Percentiles rank a stretch among this genome's conserved stretches.
Evolutionary conservation across 495 filamentous ascomycete species (phyloP).

Genomic region (Aspergillus hancockii): DNA sequence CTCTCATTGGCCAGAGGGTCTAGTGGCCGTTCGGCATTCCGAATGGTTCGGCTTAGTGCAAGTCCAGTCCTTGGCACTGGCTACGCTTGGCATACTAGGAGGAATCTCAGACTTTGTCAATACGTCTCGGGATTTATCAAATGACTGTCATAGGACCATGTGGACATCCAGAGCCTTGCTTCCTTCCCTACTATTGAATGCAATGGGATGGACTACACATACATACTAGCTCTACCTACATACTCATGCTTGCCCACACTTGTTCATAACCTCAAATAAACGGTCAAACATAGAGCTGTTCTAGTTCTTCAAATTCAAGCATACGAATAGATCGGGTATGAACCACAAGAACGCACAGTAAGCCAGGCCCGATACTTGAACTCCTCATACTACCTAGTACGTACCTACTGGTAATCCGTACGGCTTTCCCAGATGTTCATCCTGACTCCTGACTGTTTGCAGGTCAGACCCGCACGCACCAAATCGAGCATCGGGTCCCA

Average conservation of each 20-base stretch:
- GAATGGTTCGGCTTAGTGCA: conserved; percentile 3
- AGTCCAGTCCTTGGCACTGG: conserved; percentile 15
- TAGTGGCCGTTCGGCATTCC: conserved; percentile 25
- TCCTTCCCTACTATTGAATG: neutral
- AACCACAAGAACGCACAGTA: too few relatives aligned
- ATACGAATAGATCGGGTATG: too few relatives aligned
- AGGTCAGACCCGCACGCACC: neutral
- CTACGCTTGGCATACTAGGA: neutral
- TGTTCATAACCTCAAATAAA: too few relatives aligned
- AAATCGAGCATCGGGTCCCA: neutral
- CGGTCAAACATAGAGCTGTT: too few relatives aligned
- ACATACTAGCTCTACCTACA: too few relatives aligned
- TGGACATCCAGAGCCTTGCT: neutral
- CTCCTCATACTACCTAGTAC: neutral
- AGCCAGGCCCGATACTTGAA: neutral
- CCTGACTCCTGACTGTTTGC: neutral
- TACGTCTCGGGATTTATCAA: neutral
- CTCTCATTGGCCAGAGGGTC: conserved; percentile 26
- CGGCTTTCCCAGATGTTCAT: neutral
- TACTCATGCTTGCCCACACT: too few relatives aligned
- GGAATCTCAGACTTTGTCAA: neutral
- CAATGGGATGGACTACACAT: too few relatives aligned
- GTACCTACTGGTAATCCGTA: too few relatives aligned
- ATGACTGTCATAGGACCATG: neutral
- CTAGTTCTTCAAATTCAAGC: too few relatives aligned